Conservation (phyloP, 148 eudicot species). For the Spergularia marina region DNA sequence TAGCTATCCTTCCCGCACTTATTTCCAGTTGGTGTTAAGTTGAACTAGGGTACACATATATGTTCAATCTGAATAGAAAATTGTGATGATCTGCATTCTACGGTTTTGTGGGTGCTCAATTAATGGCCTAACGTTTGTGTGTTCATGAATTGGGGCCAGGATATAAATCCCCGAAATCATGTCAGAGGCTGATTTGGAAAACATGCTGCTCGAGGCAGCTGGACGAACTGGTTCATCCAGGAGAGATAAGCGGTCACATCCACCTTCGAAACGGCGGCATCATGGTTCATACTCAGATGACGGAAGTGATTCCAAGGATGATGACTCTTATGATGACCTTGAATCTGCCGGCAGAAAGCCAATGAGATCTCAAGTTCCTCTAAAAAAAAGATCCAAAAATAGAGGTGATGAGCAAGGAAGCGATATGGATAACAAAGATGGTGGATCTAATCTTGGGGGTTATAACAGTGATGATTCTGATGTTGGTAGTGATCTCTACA, state of each 20-base stretch:
- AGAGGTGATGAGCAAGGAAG: constrained; percentile 56
- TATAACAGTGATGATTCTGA: constrained; percentile 58
- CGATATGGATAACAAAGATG: constrained; percentile 30
- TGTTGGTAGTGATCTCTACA: constrained; percentile 73
- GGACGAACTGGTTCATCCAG: constrained; percentile 61
- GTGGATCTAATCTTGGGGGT: constrained; percentile 41
- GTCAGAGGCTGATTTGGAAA: constrained; percentile 75
- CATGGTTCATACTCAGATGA: constrained; percentile 65
- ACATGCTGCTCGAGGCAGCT: constrained; percentile 89
- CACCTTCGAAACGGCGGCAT: constrained; percentile 52
- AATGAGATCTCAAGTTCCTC: constrained; percentile 68
- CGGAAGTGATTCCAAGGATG: constrained; percentile 74
- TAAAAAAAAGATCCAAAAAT: constrained; percentile 73
- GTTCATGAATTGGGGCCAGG: background rate
- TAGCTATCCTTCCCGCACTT: no score
- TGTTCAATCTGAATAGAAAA: no score
- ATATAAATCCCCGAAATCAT: constrained; percentile 20
- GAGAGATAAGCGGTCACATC: constrained; percentile 52
- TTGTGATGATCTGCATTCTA: no score
- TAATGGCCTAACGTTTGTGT: constrained; percentile 2
- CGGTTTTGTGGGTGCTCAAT: background rate
- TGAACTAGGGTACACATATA: no score
- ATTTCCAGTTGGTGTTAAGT: no score
- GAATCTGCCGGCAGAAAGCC: constrained; percentile 55
- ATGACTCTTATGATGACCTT: constrained; percentile 61